Base-by-base conservation (phyloP, 768 basidiomycete genomes). In the Lactarius tabidus region DNA sequence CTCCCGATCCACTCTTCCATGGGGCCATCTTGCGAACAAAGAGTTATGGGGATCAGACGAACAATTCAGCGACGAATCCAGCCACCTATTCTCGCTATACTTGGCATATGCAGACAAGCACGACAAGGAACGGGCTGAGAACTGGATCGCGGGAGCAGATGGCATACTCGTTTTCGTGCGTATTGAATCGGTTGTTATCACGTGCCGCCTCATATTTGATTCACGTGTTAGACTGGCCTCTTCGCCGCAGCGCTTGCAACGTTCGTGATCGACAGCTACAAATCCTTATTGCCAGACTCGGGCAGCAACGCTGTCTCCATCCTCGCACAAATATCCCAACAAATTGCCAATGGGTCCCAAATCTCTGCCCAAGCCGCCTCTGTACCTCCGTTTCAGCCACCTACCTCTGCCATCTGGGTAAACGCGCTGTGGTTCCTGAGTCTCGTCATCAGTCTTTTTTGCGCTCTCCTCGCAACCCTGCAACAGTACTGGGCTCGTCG, bases 261-360 rank as follows among this genome's bases (percentile, higher is more conserved):
- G 10, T 67, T 69, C 45, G 31, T 69, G 4, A 15, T 63, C 38
- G 68, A 69, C 35, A 68, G 66, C 18, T 69, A 67, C 39, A 69
- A 68, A n/a, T 26, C 20, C 0, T 39, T 69, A 26, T 39, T 53
- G 18, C 67, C 67, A 3, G 66, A 69, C 29, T 39, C 60, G 6
- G 65, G 55, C 3, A 31, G 23, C 9, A 45, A 55, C 12, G 23
- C 59, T 4, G 65, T 67, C 59, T 7, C 29, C 39, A 60, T 62
- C 28, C 65, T 68, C 43, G 20, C 60, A 7, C 66, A 68, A 39
- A 68, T 68, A 56, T 68, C 66, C 15, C 39, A 26, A 2, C 67
- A 68, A 33, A 56, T 68, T 9, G 31, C 55, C 6, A 67, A 65
- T 45, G 59, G 38, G 18, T 56, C 55, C 10, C 55, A 26, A 18